Evolutionary conservation across 495 filamentous ascomycete genomes (phyloP), one percentile per base, ranked within the genome.

Genomic region (Neurospora sp.): DNA sequence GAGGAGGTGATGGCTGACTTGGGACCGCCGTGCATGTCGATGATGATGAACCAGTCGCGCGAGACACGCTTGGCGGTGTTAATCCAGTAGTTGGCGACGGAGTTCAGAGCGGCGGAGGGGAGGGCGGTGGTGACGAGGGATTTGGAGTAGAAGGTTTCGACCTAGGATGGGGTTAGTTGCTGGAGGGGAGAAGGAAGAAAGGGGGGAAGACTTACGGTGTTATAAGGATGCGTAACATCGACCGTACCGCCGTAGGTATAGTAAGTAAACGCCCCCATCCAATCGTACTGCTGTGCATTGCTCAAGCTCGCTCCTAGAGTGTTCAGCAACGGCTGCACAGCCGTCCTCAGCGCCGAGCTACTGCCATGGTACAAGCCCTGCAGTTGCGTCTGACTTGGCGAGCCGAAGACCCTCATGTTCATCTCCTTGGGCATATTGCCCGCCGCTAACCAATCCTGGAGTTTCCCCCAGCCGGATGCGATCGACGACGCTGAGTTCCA

Each of bases 141-240:
- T 75, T 83, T 84, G 76, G 82, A 78, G 76, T 84, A 85, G 73
- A 85, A 85, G 0, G 81, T 82, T 75, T 84, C 83, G 75, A 83
- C 81, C 84, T 84, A 14, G n/a, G 20, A 40, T 71, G 48, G 69
- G 76, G 20, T 9, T 41, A 10, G 18, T 38, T 5, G 46, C 71
- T n/a, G 9, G 3, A 46, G 18, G 40, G 10, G 7, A 2, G 10
- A 41, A 5, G 9, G 31, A 38, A 44, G 11, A 10, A 53, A 20
- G 38, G 37, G 10, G 22, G 71, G 3, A 18, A 69, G 4, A 77
- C 81, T 44, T 74, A 83, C 82, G 75, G 76, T 72, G 71, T 80
- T 82, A 70, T 85, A 83, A 14, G 83, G 83, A 39, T 83, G 78
- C 3, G 78, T 82, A 40, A 84, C 80, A 40, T 85, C 82, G 1